Conservation (phyloP, 768 basidiomycete species). For the Tylopilus plumbeoviolaceoides region DNA sequence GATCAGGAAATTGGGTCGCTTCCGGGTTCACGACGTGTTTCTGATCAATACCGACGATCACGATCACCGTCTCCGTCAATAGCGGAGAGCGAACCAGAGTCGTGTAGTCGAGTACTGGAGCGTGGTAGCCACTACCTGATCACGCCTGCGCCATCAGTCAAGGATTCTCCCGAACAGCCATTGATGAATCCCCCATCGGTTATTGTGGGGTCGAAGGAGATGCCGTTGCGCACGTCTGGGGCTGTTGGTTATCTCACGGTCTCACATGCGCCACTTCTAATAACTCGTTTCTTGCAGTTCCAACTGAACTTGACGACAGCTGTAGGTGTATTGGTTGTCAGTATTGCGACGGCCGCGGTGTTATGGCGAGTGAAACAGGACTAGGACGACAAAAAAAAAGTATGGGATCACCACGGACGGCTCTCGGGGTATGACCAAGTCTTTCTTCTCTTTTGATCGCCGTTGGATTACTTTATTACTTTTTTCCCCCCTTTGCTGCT, state of each 20-base stretch:
- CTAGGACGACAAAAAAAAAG: constrained; percentile 14
- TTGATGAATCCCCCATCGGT: constrained; percentile 7
- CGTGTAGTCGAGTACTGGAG: constrained; percentile 15
- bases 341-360: constrained; percentile 68
- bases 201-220: constrained; percentile 15
- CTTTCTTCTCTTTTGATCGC: constrained; percentile 2
- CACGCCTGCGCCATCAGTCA: constrained; percentile 30
- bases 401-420: constrained; percentile 15
- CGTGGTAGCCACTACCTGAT: constrained; percentile 25
- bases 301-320: constrained; percentile 43
- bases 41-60: constrained; percentile 22
- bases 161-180: constrained; percentile 27
- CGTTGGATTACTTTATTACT: constrained; percentile 30
- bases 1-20: constrained; percentile 16
- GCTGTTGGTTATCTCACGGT: constrained; percentile 28
- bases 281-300: constrained; percentile 25
- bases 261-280: constrained; percentile 11
- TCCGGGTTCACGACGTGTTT: constrained; percentile 22
- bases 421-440: constrained; percentile 4
- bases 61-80: constrained; percentile 31
- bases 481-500: constrained; percentile 13
- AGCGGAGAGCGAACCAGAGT: constrained; percentile 29
- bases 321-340: constrained; percentile 59
- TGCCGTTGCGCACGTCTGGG: constrained; percentile 20
- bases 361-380: constrained; percentile 64